Percentiles rank a stretch among this genome's conserved stretches.
These are phyloP conservation scores for Tuber umbilicatum DNA, from an alignment of 495 filamentous ascomycete species.

Conservation along the genomic window DNA sequence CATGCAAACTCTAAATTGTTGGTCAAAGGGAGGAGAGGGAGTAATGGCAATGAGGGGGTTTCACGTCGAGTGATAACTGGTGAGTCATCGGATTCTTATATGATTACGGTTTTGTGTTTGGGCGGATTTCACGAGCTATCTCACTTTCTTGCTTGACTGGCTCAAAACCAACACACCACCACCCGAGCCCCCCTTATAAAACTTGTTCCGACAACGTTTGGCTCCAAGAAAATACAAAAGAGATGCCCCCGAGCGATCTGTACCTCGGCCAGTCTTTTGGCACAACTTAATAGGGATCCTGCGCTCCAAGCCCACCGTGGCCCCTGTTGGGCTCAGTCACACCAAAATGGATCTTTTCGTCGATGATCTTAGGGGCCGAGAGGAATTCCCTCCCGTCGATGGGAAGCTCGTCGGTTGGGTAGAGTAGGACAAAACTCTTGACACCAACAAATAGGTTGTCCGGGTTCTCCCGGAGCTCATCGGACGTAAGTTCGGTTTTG, in stretches of 20 bases:
- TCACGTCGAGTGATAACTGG: neutral
- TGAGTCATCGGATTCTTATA: neutral
- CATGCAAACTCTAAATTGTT: neutral
- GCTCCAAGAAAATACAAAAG: neutral
- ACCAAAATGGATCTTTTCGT: neutral
- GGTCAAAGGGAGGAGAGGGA: neutral
- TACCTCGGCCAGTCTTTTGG: neutral
- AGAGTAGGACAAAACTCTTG: neutral
- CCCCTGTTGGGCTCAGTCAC: neutral
- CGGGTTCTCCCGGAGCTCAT: neutral
- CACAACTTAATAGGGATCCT: neutral
- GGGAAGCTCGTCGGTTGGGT: neutral
- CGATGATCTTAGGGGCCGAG: neutral
- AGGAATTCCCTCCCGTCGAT: neutral
- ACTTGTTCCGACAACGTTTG: neutral
- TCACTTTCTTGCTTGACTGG: neutral
- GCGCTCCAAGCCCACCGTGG: neutral
- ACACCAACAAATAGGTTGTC: neutral
- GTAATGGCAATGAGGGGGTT: neutral
- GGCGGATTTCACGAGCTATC: neutral
- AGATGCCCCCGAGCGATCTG: neutral
- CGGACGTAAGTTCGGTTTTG: neutral
- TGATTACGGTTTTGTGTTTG: neutral
- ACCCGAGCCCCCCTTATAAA: neutral
- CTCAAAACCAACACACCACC: neutral